phyloP scores from a whole-genome alignment of 768 basidiomycete genomes.

The Xerocomellus amylosporus region DNA sequence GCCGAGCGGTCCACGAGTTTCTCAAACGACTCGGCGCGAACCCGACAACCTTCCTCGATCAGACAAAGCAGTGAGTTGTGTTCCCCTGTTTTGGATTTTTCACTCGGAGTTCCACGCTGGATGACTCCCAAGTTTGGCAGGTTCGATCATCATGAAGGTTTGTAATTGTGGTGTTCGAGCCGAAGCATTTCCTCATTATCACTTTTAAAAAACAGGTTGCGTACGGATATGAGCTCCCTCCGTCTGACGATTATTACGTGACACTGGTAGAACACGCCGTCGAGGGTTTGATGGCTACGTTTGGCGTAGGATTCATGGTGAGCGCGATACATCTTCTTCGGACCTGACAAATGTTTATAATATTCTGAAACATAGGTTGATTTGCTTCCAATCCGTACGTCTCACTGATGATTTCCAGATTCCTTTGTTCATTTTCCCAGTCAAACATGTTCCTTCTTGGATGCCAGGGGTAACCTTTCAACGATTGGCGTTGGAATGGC shows the following conservation, averaged over 20 bases:
- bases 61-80: conserved; percentile 3
- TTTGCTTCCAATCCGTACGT: conserved; percentile 1
- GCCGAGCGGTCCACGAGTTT: not conserved
- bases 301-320: conserved; percentile 6
- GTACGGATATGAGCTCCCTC: conserved; percentile 1
- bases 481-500: conserved; percentile 1
- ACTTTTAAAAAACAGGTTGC: not conserved
- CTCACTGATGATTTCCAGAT: too few species aligned
- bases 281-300: conserved; percentile 3
- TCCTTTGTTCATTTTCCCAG: not conserved
- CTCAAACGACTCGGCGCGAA: not conserved
- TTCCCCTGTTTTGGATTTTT: too few species aligned
- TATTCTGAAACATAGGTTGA: not conserved
- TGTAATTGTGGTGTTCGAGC: not conserved
- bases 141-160: conserved; percentile 2
- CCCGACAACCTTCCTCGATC: not conserved
- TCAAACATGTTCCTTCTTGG: conserved; percentile 5
- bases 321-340: not conserved
- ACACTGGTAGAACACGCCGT: conserved; percentile 1
- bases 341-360: not conserved
- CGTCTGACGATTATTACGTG: conserved; percentile 2
- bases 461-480: conserved; percentile 1
- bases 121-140: not conserved
- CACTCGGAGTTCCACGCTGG: not conserved
- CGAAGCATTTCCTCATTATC: not conserved